Percentiles rank a stretch among this genome's conserved stretches.
Conservation (phyloP, 805 yeast species). For the Hagleromyces aurorensis region DNA sequence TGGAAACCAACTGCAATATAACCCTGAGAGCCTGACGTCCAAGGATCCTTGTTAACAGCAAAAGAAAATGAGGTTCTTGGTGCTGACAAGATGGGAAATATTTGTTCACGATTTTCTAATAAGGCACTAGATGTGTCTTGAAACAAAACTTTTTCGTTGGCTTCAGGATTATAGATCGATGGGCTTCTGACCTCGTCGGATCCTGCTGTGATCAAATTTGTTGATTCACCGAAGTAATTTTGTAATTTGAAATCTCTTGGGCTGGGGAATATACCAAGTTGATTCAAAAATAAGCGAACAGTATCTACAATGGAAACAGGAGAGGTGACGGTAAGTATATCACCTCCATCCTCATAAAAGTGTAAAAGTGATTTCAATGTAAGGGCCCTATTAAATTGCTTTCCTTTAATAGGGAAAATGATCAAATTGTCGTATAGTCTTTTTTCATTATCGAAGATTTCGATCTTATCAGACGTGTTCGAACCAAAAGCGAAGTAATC, state of each 20-base stretch:
- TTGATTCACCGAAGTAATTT: conserved; percentile 50
- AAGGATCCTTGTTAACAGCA: conserved; percentile 42
- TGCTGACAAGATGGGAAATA: conserved; percentile 65
- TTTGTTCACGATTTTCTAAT: conserved; percentile 56
- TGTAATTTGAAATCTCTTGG: conserved; percentile 59
- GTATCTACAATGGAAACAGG: conserved; percentile 50
- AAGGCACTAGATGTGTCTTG: conserved; percentile 56
- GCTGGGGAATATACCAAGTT: conserved; percentile 77
- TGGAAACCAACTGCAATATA: conserved; percentile 72
- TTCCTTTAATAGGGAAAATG: conserved; percentile 50
- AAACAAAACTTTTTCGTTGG: conserved; percentile 23
- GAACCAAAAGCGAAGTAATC: conserved; percentile 18
- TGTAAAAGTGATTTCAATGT: conserved; percentile 44
- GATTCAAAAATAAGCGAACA: conserved; percentile 58
- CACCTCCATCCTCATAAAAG: conserved; percentile 63
- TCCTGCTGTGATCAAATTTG: conserved; percentile 6
- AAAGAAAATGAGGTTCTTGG: conserved; percentile 56
- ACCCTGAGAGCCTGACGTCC: conserved; percentile 81
- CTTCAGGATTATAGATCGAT: conserved; percentile 3
- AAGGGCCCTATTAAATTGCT: conserved; percentile 35
- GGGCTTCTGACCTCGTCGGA: conserved; percentile 11
- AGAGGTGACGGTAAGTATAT: conserved; percentile 55
- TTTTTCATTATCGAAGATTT: conserved; percentile 33
- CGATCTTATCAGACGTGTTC: conserved; percentile 15
- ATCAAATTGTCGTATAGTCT: conserved; percentile 48